These are phyloP conservation scores for Fusarium humuli DNA, from an alignment of 2,329 filamentous ascomycete species.

Conservation along the genomic window DNA sequence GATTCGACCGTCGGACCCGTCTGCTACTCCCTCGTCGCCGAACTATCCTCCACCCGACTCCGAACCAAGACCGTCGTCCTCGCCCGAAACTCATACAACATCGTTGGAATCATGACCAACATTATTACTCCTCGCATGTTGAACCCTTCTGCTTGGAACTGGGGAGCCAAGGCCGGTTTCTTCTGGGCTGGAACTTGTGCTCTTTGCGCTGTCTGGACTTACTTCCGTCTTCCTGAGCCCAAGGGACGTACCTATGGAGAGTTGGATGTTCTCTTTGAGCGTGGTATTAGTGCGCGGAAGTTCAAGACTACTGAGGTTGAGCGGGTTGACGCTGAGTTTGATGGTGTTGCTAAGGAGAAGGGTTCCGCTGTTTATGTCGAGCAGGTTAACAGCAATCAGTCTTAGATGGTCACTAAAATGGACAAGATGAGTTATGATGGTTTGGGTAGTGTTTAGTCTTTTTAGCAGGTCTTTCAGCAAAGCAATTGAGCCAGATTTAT, in stretches of 20 bases:
- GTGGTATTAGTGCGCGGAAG: conserved; percentile 55
- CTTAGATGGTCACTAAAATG: background rate
- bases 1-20: conserved; percentile 63
- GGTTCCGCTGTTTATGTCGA: conserved; percentile 21
- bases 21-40: conserved; percentile 83
- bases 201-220: conserved; percentile 61
- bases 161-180: conserved; percentile 61
- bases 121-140: conserved; percentile 61
- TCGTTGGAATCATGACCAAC: conserved; percentile 60
- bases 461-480: background rate
- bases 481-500: background rate
- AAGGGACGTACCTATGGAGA: conserved; percentile 65
- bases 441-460: background rate
- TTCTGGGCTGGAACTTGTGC: conserved; percentile 60
- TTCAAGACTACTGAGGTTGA: conserved; percentile 52
- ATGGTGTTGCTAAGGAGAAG: conserved; percentile 40
- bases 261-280: conserved; percentile 66
- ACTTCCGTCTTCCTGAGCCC: conserved; percentile 66
- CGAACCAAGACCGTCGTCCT: conserved; percentile 60
- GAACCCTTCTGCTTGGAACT: conserved; percentile 59
- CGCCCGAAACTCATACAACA: conserved; percentile 61
- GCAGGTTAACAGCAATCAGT: conserved; percentile 4
- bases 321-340: conserved; percentile 39
- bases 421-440: background rate
- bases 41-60: conserved; percentile 59